phyloP scores from a whole-genome alignment of 2,329 filamentous ascomycete genomes.

The Cladophialophora yegresii region DNA sequence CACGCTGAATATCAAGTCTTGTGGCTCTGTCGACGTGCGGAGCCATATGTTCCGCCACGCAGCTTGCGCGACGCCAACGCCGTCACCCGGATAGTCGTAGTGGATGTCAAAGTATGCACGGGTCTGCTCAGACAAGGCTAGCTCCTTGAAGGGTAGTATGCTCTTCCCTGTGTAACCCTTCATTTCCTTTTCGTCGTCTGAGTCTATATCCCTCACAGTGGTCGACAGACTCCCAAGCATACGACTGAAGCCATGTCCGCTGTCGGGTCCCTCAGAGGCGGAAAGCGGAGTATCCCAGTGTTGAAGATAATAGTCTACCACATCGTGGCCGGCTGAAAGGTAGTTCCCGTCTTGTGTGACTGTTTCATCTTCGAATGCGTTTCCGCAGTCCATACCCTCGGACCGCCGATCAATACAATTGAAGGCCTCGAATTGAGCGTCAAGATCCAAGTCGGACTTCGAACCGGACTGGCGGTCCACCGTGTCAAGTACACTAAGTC shows the following conservation, averaged over 20 bases:
- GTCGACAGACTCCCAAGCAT: background rate
- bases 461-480: background rate
- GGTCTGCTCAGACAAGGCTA: background rate
- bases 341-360: background rate
- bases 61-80: background rate
- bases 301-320: background rate
- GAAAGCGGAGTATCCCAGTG: background rate
- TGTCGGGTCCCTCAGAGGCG: background rate
- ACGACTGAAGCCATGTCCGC: background rate
- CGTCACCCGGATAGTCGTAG: background rate
- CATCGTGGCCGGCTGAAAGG: background rate
- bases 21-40: conserved; percentile 6
- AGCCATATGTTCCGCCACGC: conserved; percentile 6
- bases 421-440: background rate
- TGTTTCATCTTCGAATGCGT: background rate
- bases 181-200: background rate
- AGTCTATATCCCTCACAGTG: background rate
- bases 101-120: background rate
- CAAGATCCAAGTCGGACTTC: background rate
- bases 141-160: background rate
- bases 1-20: conserved; percentile 7
- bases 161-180: background rate
- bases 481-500: background rate
- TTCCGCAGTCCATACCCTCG: background rate
- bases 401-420: background rate